phyloP scores from a whole-genome alignment of 306 rosid species.

The Mimosa pudica region DNA sequence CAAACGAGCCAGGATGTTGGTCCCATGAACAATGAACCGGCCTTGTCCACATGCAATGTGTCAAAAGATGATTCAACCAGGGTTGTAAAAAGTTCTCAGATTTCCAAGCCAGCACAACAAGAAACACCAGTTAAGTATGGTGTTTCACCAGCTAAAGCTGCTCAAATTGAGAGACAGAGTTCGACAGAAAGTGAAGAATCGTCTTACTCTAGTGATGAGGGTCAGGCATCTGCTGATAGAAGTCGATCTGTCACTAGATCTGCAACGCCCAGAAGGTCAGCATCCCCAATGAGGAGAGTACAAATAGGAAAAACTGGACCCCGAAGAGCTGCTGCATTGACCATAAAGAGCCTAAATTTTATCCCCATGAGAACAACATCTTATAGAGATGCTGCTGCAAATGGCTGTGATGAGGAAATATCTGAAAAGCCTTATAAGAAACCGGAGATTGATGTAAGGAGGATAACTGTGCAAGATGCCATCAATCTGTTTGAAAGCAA shows the following conservation, averaged over 20 bases:
- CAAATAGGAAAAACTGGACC: constrained; percentile 91
- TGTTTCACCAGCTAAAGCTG: constrained; percentile 95
- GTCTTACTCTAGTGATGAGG: constrained; percentile 72
- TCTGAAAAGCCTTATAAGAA: constrained; percentile 58
- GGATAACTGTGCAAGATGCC: constrained; percentile 95
- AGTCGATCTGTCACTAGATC: constrained; percentile 78
- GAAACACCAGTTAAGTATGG: constrained; percentile 67
- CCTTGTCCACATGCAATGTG: constrained; percentile 32
- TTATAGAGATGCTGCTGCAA: constrained; percentile 53
- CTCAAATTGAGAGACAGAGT: constrained; percentile 75
- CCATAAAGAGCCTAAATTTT: constrained; percentile 83
- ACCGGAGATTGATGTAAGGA: constrained; percentile 68
- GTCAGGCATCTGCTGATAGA: constrained; percentile 69
- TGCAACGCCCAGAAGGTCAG: constrained; percentile 82
- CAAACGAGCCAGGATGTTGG: constrained; percentile 40
- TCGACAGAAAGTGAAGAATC: constrained; percentile 77
- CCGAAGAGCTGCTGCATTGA: constrained; percentile 82
- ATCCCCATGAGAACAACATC: constrained; percentile 59
- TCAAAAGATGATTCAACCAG: constrained; percentile 40
- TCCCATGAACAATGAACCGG: constrained; percentile 45
- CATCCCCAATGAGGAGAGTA: constrained; percentile 95
- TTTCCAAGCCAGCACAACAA: constrained; percentile 47
- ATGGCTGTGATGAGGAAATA: constrained; percentile 65
- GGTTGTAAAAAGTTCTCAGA: constrained; percentile 36
- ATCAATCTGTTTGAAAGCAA: constrained; percentile 93